Conservation (phyloP, 148 eudicot species). For the Limonium bicolor region DNA sequence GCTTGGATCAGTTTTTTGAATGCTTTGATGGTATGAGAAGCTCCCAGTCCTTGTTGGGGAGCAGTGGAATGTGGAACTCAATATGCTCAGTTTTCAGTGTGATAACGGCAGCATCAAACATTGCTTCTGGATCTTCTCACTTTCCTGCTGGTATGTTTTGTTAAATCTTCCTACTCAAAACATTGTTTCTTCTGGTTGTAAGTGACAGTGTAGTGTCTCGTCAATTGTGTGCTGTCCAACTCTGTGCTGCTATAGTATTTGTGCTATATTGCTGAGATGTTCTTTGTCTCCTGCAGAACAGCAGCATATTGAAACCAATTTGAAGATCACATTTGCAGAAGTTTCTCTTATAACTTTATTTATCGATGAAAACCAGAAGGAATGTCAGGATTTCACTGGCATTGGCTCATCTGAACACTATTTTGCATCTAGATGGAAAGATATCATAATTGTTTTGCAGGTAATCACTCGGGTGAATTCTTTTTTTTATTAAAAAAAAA, state of each 20-base stretch:
- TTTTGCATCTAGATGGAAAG: constrained; percentile 32
- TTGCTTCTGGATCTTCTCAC: constrained; percentile 80
- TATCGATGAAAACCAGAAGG: constrained; percentile 39
- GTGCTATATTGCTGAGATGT: background rate
- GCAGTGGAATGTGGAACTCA: constrained; percentile 97
- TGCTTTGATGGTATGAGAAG: constrained; percentile 82
- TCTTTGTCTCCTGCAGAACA: constrained; percentile 37
- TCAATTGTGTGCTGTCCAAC: background rate
- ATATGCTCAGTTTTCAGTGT: constrained; percentile 82
- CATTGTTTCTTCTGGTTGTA: background rate
- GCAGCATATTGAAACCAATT: constrained; percentile 76
- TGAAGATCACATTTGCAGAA: constrained; percentile 48
- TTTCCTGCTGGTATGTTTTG: constrained; percentile 48
- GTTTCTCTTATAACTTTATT: constrained; percentile 47
- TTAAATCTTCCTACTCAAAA: background rate
- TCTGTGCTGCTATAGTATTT: background rate
- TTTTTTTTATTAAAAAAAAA: no score
- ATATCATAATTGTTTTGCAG: constrained; percentile 43
- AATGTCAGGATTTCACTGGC: constrained; percentile 12
- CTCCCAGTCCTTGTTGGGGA: constrained; percentile 68
- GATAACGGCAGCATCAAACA: constrained; percentile 81
- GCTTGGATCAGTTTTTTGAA: constrained; percentile 89
- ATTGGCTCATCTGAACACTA: constrained; percentile 28
- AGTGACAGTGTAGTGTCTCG: background rate
- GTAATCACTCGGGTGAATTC: constrained; percentile 28